phyloP scores from a whole-genome alignment of 805 yeast genomes.

The Candida namnaoensis region DNA sequence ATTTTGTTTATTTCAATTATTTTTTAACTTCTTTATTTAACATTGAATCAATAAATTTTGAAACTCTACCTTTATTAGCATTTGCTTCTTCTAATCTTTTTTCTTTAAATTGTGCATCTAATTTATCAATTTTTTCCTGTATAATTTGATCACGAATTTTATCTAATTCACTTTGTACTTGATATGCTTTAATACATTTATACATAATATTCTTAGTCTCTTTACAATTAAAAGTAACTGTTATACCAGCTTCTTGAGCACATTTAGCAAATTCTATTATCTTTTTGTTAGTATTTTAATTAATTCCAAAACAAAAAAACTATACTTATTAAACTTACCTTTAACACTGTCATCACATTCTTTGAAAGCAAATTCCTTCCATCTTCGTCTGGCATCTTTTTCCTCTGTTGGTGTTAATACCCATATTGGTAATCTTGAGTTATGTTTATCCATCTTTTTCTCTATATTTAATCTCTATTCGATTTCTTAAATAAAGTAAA shows the following conservation, averaged over 20 bases:
- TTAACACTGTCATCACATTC: constrained; percentile 63
- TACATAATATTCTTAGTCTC: constrained; percentile 48
- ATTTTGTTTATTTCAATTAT: neutral
- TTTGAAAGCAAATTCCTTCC: constrained; percentile 60
- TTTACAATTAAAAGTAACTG: constrained; percentile 59
- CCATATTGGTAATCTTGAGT: constrained; percentile 56
- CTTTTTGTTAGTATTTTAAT: no score
- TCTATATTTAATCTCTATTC: no score
- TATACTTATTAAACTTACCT: constrained; percentile 52
- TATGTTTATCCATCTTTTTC: constrained; percentile 16
- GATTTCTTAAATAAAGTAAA: no score
- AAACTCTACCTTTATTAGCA: neutral
- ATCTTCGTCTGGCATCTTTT: constrained; percentile 58
- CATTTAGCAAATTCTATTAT: constrained; percentile 56
- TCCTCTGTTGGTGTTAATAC: constrained; percentile 71
- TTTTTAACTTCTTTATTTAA: neutral
- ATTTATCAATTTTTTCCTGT: constrained; percentile 39
- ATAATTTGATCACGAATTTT: constrained; percentile 59
- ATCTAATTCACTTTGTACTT: constrained; percentile 58
- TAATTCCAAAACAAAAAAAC: no score
- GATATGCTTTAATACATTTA: constrained; percentile 54
- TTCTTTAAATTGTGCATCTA: constrained; percentile 16
- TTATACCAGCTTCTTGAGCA: constrained; percentile 52
- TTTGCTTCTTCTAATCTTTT: neutral
- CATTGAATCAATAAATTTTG: neutral